Base-by-base conservation (phyloP, 164 flowering plant species). In the Warburgia ugandensis region DNA sequence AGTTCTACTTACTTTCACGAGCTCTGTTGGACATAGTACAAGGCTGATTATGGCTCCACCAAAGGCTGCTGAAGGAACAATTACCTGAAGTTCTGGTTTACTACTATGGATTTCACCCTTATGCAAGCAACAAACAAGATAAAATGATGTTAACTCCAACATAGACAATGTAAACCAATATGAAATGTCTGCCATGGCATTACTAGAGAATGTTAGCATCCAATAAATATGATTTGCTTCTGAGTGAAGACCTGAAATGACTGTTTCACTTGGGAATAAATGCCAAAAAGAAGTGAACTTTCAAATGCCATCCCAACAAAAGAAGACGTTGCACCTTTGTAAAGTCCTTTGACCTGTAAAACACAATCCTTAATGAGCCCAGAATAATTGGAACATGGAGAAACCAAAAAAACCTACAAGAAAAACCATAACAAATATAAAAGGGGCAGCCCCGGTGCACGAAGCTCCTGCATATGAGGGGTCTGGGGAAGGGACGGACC, bases 311-410 rank as follows among this genome's bases (percentile, higher is more conserved):
- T 62, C 50, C 98, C 98, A 53, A 83, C 47, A 62, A 87, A 87
- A 32, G 98, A 91, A 60, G 98, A 75, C 25, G 94, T 78, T 56
- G 98, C 98, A 13, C 98, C 98, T 51, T 88, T 75, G 52, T 91
- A 91, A 44, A 91, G 94, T 58, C 98, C 98, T 77, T 48, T 85
- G 33, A 87, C 77, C 98, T 91, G 70, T 50, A 47, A 73, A 64
- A 59, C 5, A 58, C 17, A 42, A 17, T 17, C 13, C 19, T 30
- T 31, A 36, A 28, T 53, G 1, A 29, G 35, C 12, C 32, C 3
- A n/a, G n/a, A n/a, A n/a, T n/a, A n/a, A n/a, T n/a, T n/a, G n/a
- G 31, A 38, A 16, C 8, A 26, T 19, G 10, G 14, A 31, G 45
- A 27, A 48, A 49, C 7, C 11, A 13, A n/a, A 28, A 23, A 40